phyloP scores from a whole-genome alignment of 2,329 filamentous ascomycete genomes.

The Aspergillus phoenicis region DNA sequence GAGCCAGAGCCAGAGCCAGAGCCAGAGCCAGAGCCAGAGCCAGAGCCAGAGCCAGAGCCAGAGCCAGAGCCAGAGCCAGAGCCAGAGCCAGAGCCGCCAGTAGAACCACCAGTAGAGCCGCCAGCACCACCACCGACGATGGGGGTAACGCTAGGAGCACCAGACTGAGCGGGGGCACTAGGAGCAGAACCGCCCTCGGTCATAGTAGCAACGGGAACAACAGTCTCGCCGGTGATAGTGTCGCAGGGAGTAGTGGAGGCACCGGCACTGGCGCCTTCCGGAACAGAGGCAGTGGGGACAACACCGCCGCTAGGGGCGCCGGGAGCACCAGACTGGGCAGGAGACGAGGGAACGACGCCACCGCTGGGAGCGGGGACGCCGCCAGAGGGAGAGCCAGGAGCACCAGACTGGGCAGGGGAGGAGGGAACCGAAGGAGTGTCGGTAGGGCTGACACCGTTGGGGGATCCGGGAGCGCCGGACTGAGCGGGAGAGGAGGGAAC shows the following conservation, averaged over 20 bases:
- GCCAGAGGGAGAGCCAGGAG: background rate
- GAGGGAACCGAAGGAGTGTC: slow-evolving; percentile 13
- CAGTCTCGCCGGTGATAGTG: slow-evolving; percentile 9
- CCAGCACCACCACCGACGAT: slow-evolving; percentile 20
- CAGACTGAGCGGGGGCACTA: slow-evolving; percentile 14
- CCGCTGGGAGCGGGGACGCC: background rate
- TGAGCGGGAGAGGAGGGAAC: slow-evolving; percentile 12
- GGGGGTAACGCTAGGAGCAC: slow-evolving; percentile 16
- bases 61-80: background rate
- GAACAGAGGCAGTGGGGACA: slow-evolving; percentile 13
- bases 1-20: slow-evolving; percentile 15
- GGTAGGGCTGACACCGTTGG: slow-evolving; percentile 7
- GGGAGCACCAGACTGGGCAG: background rate
- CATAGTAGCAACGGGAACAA: slow-evolving; percentile 16
- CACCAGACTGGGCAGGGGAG: slow-evolving; percentile 12
- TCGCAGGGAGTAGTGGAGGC: slow-evolving; percentile 5
- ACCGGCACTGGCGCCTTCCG: slow-evolving; percentile 4
- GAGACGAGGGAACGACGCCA: slow-evolving; percentile 16
- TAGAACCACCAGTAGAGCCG: slow-evolving; percentile 15
- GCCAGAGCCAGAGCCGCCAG: background rate
- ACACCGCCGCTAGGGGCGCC: background rate
- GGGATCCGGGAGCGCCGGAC: background rate
- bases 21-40: slow-evolving; percentile 10
- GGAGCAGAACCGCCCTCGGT: slow-evolving; percentile 14
- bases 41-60: slow-evolving; percentile 5